Evolutionary conservation across 768 basidiomycete species (phyloP).

Genomic region (Jaapia argillacea): DNA sequence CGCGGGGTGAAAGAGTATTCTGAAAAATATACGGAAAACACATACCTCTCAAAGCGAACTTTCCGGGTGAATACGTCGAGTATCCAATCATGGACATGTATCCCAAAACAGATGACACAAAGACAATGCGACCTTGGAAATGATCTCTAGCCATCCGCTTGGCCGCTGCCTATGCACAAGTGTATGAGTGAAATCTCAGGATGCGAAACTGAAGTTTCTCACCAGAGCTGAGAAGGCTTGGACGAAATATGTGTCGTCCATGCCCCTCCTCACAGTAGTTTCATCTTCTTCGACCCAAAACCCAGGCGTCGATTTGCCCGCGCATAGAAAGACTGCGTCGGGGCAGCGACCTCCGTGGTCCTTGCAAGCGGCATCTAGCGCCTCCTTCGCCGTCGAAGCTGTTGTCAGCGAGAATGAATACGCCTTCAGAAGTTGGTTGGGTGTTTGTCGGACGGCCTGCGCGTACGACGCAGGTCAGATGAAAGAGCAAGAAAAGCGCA

Average conservation of each 20-base stretch:
- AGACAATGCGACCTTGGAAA: conserved; percentile 57
- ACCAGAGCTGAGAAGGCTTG: conserved; percentile 46
- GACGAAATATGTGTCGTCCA: conserved; percentile 47
- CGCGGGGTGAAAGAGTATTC: background rate
- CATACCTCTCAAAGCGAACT: conserved; percentile 76
- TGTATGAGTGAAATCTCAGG: background rate
- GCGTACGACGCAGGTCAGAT: background rate
- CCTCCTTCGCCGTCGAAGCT: conserved; percentile 41
- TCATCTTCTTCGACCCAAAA: conserved; percentile 67
- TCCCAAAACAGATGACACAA: conserved; percentile 67
- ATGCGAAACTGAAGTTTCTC: conserved; percentile 10
- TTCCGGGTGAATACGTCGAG: conserved; percentile 71
- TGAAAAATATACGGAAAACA: conserved; percentile 2
- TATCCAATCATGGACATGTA: conserved; percentile 75
- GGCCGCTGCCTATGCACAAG: conserved; percentile 42
- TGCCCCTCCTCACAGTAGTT: conserved; percentile 44
- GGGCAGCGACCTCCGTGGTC: conserved; percentile 50
- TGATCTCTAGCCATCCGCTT: conserved; percentile 53
- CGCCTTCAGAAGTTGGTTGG: conserved; percentile 49
- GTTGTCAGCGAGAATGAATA: conserved; percentile 60
- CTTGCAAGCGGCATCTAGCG: conserved; percentile 50
- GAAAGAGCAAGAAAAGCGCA: background rate
- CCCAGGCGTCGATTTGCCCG: conserved; percentile 60
- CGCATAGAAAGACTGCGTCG: conserved; percentile 73
- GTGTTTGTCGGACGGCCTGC: conserved; percentile 41